Base-by-base conservation (phyloP, 129 eudicot species). In the Flaveria brownii region DNA sequence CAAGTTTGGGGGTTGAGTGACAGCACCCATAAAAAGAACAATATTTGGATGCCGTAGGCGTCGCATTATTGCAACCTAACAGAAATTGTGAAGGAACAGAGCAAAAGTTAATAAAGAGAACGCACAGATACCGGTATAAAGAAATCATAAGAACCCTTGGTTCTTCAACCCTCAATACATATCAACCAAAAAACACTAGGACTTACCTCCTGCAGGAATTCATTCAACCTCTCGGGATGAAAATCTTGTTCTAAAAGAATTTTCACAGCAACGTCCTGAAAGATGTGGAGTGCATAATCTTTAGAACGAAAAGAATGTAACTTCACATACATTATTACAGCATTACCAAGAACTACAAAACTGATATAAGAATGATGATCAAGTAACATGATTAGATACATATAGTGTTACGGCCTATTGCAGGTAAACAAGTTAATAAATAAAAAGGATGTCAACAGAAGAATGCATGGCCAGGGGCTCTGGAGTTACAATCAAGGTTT, bases 1-100 rank as follows among this genome's bases (percentile, higher is more conserved):
- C 81, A 91, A 78, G 80, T 88, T 91, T 2, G 97, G 97, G 12
- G 92, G 95, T 81, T 91, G 87, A 71, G 92, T 91, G 51, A 91
- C 95, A 60, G 97, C 97, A 59, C 97, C 97, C 92, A 91, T 85
- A 56, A 91, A 88, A 75, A 88, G 92, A 68, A 91, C 97, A 77
- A 91, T 88, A 77, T 91, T 91, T 78, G 90, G 95, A 86, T 91
- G 97, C 52, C 96, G 92, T 77, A 91, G 74, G 4, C 92, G 85
- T 80, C 90, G 87, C 97, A 91, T 88, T 54, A 91, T 86, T 77
- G 95, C 90, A 68, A 91, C 95, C 97, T 91, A 80, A 33, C 49
- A 61, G 55, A 76, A 72, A 57, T 20, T 65, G 73, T 54, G 43
- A 18, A 76, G 50, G 18, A 83, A 42, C 65, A 71, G 61, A 68